These are phyloP conservation scores for Fusarium sp. DNA, from an alignment of 2,329 filamentous ascomycete genomes.

Conservation along the genomic window DNA sequence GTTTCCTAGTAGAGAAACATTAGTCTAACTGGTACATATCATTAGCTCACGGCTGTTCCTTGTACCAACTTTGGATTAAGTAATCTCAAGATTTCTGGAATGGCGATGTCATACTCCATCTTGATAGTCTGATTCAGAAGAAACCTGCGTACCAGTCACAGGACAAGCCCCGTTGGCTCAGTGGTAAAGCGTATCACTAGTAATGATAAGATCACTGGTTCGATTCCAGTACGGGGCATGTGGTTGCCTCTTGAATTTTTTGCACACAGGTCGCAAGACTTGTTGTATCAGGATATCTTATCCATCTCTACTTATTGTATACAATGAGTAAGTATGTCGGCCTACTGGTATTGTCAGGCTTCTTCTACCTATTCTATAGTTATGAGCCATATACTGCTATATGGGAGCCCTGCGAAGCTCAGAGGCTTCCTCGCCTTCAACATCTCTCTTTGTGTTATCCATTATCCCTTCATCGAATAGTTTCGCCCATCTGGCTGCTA, in stretches of 20 bases:
- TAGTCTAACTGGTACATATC: no score
- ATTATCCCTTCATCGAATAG: constrained; percentile 54
- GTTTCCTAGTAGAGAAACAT: no score
- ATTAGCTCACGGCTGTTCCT: no score
- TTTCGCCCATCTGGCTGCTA: constrained; percentile 53
- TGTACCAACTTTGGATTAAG: no score
- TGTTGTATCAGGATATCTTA: no score
- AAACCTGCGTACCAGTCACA: no score
- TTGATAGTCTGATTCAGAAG: no score
- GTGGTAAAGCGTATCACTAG: background rate
- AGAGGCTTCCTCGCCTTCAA: constrained; percentile 33
- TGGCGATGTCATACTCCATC: no score
- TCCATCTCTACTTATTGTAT: background rate
- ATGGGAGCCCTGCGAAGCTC: constrained; percentile 21
- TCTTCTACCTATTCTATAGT: background rate
- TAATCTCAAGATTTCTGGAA: no score
- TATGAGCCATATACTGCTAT: background rate
- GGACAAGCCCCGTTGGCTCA: background rate
- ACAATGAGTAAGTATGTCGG: no score
- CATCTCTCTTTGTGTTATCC: constrained; percentile 46
- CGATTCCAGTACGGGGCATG: background rate
- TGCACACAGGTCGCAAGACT: no score
- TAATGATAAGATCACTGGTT: background rate
- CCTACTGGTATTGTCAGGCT: background rate
- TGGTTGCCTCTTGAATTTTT: no score